Percentiles rank a stretch among this genome's conserved stretches.
Conservation (phyloP, 129 eudicot genomes). For the Kitagawia praeruptora region DNA sequence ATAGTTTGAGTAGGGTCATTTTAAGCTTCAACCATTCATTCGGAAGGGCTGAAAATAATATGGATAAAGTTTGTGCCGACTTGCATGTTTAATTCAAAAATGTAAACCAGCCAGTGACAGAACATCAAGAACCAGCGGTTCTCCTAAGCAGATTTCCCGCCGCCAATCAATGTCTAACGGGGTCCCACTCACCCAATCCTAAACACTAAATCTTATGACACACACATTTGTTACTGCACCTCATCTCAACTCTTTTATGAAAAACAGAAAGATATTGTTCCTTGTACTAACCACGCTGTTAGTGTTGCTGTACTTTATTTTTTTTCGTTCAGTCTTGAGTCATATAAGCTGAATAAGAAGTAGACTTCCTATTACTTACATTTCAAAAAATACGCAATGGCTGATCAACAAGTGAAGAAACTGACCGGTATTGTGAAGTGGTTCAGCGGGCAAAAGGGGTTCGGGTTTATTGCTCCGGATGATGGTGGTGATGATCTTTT, state of each 20-base stretch:
- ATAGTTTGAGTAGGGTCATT: neutral
- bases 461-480: conserved; percentile 23
- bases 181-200: conserved; percentile 1
- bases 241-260: neutral
- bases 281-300: neutral
- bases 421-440: conserved; percentile 18
- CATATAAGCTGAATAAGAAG: neutral
- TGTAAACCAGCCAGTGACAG: neutral
- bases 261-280: neutral
- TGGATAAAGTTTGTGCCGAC: conserved; percentile 9
- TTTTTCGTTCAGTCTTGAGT: neutral
- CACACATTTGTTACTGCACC: neutral
- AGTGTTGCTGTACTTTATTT: neutral
- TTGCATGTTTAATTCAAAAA: neutral
- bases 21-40: neutral
- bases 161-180: neutral
- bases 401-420: neutral
- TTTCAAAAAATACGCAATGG: neutral
- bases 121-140: conserved; percentile 6
- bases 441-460: conserved; percentile 24
- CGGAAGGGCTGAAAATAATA: neutral
- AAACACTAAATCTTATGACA: conserved; percentile 5
- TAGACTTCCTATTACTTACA: neutral
- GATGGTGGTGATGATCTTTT: conserved; percentile 20
- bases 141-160: conserved; percentile 5